Evolutionary conservation across 73 alveolate species (phyloP).

Genomic region (Paramecium caudatum): DNA sequence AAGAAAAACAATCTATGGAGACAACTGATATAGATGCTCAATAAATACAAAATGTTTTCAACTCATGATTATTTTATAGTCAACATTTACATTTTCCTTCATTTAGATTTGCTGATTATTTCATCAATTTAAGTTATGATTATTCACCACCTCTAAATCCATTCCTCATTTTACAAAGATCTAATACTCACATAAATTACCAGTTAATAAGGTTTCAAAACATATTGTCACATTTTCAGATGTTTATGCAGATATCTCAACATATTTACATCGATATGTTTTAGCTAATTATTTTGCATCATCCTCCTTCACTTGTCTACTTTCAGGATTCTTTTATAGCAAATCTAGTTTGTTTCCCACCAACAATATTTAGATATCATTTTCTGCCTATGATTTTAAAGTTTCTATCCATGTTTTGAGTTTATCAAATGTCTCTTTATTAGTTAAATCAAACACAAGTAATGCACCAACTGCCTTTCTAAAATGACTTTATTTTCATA

Average conservation of each 20-base stretch:
- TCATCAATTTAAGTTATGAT: slow-evolving; percentile 26
- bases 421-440: slow-evolving; percentile 73
- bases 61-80: slow-evolving; percentile 23
- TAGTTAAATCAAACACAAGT: slow-evolving; percentile 81
- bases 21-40: slow-evolving; percentile 40
- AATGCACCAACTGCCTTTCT: slow-evolving; percentile 82
- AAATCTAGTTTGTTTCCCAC: slow-evolving; percentile 83
- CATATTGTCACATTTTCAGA: slow-evolving; percentile 44
- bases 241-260: slow-evolving; percentile 62
- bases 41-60: slow-evolving; percentile 35
- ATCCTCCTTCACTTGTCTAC: slow-evolving; percentile 34
- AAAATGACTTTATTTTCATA: slow-evolving; percentile 69
- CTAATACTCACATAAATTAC: background rate
- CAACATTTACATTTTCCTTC: slow-evolving; percentile 64
- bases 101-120: slow-evolving; percentile 36
- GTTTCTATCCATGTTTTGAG: slow-evolving; percentile 77
- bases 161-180: slow-evolving; percentile 23
- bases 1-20: slow-evolving; percentile 27
- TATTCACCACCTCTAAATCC: slow-evolving; percentile 64
- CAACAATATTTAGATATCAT: slow-evolving; percentile 77
- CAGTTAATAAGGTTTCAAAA: slow-evolving; percentile 48
- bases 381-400: slow-evolving; percentile 77
- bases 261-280: background rate
- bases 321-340: slow-evolving; percentile 49
- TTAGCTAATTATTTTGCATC: slow-evolving; percentile 57